Evolutionary conservation across 2,329 filamentous ascomycete genomes (phyloP).

Genomic region (Blastomyces percursus): DNA sequence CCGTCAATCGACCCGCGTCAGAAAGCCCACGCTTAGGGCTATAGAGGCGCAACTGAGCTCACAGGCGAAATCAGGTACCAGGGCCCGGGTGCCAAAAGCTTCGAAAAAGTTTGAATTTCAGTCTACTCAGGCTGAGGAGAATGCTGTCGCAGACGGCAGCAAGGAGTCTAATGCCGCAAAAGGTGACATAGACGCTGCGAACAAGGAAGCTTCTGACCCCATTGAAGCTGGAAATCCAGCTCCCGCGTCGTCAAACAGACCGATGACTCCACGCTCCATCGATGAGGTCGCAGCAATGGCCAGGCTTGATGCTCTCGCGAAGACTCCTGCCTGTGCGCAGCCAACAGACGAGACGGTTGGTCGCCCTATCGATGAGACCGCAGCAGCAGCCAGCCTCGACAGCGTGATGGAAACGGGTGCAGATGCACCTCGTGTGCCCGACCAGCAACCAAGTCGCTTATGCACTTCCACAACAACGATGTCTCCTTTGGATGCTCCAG

Average conservation of each 20-base stretch:
- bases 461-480: background rate
- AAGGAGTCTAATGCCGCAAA: background rate
- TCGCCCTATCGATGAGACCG: background rate
- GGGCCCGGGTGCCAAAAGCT: background rate
- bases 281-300: background rate
- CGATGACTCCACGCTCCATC: background rate
- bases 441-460: background rate
- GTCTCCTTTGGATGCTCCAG: too few relatives aligned
- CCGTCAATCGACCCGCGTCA: slow-evolving; percentile 18
- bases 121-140: background rate
- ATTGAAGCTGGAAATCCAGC: background rate
- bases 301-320: background rate
- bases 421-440: background rate
- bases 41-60: slow-evolving; percentile 18
- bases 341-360: background rate
- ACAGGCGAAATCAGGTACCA: background rate
- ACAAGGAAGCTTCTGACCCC: background rate
- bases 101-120: background rate
- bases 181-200: background rate
- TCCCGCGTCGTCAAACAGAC: background rate
- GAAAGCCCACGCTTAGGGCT: slow-evolving; percentile 23
- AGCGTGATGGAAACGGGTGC: background rate
- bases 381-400: background rate
- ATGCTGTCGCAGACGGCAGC: background rate
- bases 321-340: background rate